These are phyloP conservation scores for Aspergillus sp. DNA, from an alignment of 2,329 filamentous ascomycete genomes.

Conservation along the genomic window DNA sequence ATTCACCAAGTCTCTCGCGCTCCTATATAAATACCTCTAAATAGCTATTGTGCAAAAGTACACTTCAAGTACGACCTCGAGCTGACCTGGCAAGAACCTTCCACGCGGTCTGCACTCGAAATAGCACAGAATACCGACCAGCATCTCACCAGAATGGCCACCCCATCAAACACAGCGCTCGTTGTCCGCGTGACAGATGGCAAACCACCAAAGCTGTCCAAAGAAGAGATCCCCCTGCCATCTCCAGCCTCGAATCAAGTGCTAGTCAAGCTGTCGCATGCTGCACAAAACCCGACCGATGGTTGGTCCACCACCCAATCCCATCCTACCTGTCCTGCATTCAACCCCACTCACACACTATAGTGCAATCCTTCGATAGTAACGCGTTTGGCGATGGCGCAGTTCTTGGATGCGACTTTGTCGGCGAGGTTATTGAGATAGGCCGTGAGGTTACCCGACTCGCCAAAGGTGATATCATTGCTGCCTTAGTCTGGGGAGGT, in stretches of 20 bases:
- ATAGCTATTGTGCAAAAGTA: no score
- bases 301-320: conserved; percentile 10
- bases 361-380: conserved; percentile 37
- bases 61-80: no score
- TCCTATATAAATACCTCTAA: no score
- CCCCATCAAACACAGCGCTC: conserved; percentile 12
- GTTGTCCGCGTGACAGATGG: conserved; percentile 16
- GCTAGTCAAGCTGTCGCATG: conserved; percentile 28
- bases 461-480: conserved; percentile 37
- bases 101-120: no score
- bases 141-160: no score
- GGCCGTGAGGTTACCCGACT: conserved; percentile 34
- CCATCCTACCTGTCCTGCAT: not conserved
- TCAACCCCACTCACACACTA: not conserved
- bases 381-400: conserved; percentile 41
- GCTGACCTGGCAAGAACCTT: no score
- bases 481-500: conserved; percentile 38
- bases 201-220: conserved; percentile 8
- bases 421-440: conserved; percentile 34
- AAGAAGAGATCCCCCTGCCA: conserved; percentile 17
- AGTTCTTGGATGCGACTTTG: conserved; percentile 36
- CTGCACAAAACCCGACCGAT: conserved; percentile 29
- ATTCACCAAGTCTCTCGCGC: no score
- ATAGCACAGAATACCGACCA: no score
- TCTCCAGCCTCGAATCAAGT: conserved; percentile 19